These are phyloP conservation scores for Rhynchospora tenuis DNA, from an alignment of 176 grass and related monocot genomes.

Conservation along the genomic window DNA sequence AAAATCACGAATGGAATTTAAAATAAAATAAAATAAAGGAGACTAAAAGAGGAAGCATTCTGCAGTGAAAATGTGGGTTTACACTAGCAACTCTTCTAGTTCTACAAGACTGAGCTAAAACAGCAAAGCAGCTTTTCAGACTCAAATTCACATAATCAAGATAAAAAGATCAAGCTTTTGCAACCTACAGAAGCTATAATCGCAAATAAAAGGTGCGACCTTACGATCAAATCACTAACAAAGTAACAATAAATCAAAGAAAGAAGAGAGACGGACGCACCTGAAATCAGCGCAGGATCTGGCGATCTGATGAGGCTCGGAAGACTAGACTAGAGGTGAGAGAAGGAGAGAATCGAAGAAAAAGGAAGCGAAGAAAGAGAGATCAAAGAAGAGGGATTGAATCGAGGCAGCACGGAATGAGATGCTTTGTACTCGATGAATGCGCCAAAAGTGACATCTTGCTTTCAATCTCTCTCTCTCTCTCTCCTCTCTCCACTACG, in stretches of 20 bases:
- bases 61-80: background rate
- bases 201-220: background rate
- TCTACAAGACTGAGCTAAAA: background rate
- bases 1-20: background rate
- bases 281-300: background rate
- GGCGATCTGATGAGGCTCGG: background rate
- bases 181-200: background rate
- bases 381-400: background rate
- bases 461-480: background rate
- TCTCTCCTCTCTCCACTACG: background rate
- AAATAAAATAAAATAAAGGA: background rate
- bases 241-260: no score
- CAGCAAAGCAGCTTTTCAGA: background rate
- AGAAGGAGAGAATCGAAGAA: background rate
- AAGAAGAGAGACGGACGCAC: background rate
- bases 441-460: slow-evolving; percentile 1
- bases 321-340: background rate
- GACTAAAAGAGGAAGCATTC: background rate
- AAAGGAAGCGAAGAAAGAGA: background rate
- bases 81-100: background rate
- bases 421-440: background rate
- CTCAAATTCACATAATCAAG: background rate
- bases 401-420: slow-evolving; percentile 1
- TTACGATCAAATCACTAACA: slow-evolving; percentile 10
- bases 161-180: background rate